Evolutionary conservation across 805 yeast species (phyloP), one percentile per base, ranked within the genome.

Genomic region (Candida piceae): DNA sequence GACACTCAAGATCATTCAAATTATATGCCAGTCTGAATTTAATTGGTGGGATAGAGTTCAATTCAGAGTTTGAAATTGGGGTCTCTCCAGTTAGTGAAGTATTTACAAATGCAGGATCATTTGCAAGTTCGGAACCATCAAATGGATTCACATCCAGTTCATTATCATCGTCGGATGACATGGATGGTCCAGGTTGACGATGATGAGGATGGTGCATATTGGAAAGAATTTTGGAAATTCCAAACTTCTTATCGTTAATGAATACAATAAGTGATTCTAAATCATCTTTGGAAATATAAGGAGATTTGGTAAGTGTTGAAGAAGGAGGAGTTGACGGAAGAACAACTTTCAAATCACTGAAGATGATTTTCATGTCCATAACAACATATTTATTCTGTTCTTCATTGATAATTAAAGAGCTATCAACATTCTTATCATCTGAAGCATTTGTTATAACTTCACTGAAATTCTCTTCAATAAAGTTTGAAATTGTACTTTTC

Each of bases 321-420:
- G 65, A 66, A 4, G 86, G 75, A 29, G 70, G 53, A 20, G 58
- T 50, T 0, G 71, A 38, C 3, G 77, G 86, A 30, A 71, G 55
- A 4, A 64, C 62, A 1, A 85, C 86, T 44, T 69, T 76, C 40
- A 82, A 57, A 45, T 83, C 83, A 40, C 66, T 68, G 50, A 84
- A 78, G 39, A 75, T 76, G 19, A 84, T 67, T 44, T 75, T 80
- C 44, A 80, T 68, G 53, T 83, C 85, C 40, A 84, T 67, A 20
- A 84, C 76, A 24, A 82, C 76, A 52, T 84, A 84, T 49, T 70
- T 70, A 34, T 62, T 44, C 52, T 55, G 32, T 50, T 52, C 41
- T 44, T 49, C 35, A 12, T 12, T 54, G 57, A 24, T 30, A 30
- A 16, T 20, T 20, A 7, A 9, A 7, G 22, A 20, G n/a, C n/a